A percentile compares a stretch with the other conserved stretches of the same genome.
phyloP scores from a whole-genome alignment of 345 rosid genomes.

The Pistacia vera region DNA sequence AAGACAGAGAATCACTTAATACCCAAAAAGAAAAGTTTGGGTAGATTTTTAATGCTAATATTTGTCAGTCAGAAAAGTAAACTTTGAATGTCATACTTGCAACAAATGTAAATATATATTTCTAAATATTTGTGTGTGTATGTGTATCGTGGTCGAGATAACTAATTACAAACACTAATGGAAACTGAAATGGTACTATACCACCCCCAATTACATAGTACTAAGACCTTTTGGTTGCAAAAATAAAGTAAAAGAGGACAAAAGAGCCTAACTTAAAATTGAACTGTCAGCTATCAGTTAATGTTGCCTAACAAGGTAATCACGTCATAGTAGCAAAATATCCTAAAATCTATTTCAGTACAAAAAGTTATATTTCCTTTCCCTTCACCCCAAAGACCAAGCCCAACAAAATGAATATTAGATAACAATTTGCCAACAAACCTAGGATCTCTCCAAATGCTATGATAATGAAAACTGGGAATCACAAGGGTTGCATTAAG shows the following conservation, averaged over 20 bases:
- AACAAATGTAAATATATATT: not conserved
- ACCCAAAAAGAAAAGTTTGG: not conserved
- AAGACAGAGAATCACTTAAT: not conserved
- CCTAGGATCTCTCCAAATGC: conserved; percentile 99
- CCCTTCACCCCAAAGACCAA: not conserved
- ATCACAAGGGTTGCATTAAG: conserved; percentile 95
- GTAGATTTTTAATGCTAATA: not conserved
- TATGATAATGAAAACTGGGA: conserved; percentile 95
- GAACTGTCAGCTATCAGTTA: not conserved
- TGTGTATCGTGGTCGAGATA: too few relatives aligned
- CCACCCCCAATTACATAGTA: not conserved
- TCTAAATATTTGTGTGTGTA: too few relatives aligned
- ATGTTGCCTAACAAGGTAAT: not conserved
- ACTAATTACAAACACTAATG: too few relatives aligned
- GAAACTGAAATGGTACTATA: not conserved
- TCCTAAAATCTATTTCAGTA: not conserved
- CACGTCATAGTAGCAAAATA: not conserved
- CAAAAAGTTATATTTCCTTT: not conserved
- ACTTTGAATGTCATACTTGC: not conserved
- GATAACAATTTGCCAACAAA: conserved; percentile 29
- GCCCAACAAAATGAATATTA: not conserved
- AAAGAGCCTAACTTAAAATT: not conserved
- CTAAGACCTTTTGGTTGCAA: not conserved
- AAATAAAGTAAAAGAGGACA: too few relatives aligned
- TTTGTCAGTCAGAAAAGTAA: not conserved